Base-by-base conservation (phyloP, 495 filamentous ascomycete genomes). In the Aspergillus conjunctus region DNA sequence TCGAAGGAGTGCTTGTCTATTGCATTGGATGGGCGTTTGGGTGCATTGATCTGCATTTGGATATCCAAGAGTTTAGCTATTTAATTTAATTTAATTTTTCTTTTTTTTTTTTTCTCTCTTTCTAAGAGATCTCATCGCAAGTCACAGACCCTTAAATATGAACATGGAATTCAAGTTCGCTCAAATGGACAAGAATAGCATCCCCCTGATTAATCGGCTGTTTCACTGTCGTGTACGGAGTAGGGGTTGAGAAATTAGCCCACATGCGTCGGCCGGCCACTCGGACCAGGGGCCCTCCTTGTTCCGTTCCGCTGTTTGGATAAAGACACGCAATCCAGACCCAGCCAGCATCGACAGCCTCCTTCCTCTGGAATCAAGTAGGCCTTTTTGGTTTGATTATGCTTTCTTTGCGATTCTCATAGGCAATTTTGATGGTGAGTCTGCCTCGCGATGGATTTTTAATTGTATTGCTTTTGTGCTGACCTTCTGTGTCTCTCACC, bases 261-360 rank as follows among this genome's bases (percentile, higher is more conserved):
- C 44, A 48, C 39, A 54, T 41, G 52, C 20, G 26, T 5, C 9
- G 15, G 18, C 41, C 31, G 44, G 26, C 30, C 37, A 49, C 12
- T 59, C 66, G 62, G 66, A 58, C 44, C 37, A 33, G 34, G n/a
- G 60, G 57, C 52, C 57, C 61, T 65, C 52, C 57, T 63, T 65
- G 18, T 65, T 66, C 66, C 66, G 66, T 63, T 68, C 66, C 66
- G 66, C 41, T 56, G 43, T 34, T 43, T 41, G 45, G 56, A 58
- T 61, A 54, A 66, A 66, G 64, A 69, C 67, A 69, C 67, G 67
- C 67, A 66, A 69, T 64, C 63, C 61, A 51, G 33, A 60, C 52
- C 37, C 51, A 59, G 50, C 37, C 51, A 59, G 50, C 57, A 11
- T 46, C 41, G 39, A 14, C 43, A 46, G 26, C 46, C 26, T 32